Conservation (phyloP, 75 land plant genomes). For the Sequoia sempervirens region DNA sequence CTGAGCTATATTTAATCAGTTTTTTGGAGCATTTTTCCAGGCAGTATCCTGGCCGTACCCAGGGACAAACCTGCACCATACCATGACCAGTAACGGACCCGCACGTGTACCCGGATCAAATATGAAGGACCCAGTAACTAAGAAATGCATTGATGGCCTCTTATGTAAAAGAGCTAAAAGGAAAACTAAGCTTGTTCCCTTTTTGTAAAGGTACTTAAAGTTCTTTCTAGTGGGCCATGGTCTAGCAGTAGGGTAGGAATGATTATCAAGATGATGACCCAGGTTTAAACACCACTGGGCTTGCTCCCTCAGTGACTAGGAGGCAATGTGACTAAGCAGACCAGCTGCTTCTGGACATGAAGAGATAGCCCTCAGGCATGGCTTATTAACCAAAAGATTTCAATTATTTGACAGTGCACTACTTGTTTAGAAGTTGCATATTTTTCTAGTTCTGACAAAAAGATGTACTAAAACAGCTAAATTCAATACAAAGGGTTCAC, state of each 20-base stretch:
- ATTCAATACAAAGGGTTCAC: neutral
- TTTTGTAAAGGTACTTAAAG: neutral
- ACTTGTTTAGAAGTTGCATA: neutral
- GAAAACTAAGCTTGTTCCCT: neutral
- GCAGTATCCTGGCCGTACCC: too few species aligned
- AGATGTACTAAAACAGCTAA: neutral
- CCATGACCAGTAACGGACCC: too few species aligned
- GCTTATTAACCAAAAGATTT: neutral
- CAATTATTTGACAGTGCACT: neutral
- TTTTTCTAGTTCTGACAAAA: neutral
- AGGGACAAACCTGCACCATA: too few species aligned
- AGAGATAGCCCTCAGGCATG: neutral
- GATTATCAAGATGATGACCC: neutral
- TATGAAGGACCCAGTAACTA: too few species aligned
- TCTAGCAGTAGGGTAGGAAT: neutral
- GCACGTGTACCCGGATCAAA: too few species aligned
- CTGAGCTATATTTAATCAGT: neutral
- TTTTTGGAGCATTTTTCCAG: neutral
- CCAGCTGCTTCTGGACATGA: neutral
- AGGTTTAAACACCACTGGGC: neutral
- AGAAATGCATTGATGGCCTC: neutral
- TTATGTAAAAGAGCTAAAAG: neutral
- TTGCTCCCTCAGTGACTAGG: neutral
- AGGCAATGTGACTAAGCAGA: neutral
- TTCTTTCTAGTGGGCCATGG: neutral